These are phyloP conservation scores for Angomonas ambiguus DNA, from an alignment of 208 protist species.

Conservation along the genomic window DNA sequence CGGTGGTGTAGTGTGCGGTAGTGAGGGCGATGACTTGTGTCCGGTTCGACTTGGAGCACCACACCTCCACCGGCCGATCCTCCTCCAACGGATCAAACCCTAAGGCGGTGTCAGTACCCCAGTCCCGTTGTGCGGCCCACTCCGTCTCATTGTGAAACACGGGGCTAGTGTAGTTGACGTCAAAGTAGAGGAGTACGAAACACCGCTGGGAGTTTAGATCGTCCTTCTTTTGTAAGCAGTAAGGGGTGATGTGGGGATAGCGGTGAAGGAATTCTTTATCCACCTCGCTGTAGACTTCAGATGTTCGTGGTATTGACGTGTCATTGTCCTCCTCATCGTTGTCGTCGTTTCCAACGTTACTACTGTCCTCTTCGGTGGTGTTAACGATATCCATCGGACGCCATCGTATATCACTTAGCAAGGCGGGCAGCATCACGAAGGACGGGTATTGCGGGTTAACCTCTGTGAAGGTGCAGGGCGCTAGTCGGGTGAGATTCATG, in stretches of 20 bases:
- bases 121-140: slow-evolving; percentile 21
- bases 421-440: slow-evolving; percentile 63
- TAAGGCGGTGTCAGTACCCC: slow-evolving; percentile 43
- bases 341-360: neutral
- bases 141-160: slow-evolving; percentile 53
- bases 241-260: neutral
- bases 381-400: slow-evolving; percentile 61
- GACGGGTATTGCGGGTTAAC: slow-evolving; percentile 25
- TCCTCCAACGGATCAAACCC: slow-evolving; percentile 54
- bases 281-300: too few species aligned
- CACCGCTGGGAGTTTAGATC: slow-evolving; percentile 23
- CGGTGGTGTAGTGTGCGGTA: slow-evolving; percentile 23
- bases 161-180: slow-evolving; percentile 45
- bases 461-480: slow-evolving; percentile 28
- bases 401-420: slow-evolving; percentile 71
- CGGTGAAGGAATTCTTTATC: neutral
- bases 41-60: slow-evolving; percentile 35
- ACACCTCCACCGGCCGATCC: slow-evolving; percentile 20
- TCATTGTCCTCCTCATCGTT: neutral
- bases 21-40: slow-evolving; percentile 59
- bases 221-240: slow-evolving; percentile 7
- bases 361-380: slow-evolving; percentile 9
- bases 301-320: too few species aligned
- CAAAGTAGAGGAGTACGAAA: slow-evolving; percentile 75
- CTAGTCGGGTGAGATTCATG: slow-evolving; percentile 54